These are phyloP conservation scores for Alternaria infectoria DNA, from an alignment of 2,329 filamentous ascomycete genomes.

Conservation along the genomic window DNA sequence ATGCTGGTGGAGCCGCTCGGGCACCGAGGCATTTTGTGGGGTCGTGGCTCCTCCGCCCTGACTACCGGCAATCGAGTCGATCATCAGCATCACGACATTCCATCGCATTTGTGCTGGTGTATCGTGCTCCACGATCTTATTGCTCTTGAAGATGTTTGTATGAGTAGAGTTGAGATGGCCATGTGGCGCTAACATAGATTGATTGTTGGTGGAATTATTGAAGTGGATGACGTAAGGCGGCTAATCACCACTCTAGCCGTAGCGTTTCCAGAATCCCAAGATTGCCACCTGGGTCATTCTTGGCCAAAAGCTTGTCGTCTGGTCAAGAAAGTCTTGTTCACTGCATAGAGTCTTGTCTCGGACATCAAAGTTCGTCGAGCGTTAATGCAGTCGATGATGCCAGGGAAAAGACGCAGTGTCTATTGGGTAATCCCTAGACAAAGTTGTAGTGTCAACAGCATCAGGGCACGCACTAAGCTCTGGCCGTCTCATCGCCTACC, in stretches of 20 bases:
- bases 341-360: neutral
- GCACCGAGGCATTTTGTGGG: neutral
- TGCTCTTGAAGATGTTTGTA: neutral
- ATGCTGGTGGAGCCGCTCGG: neutral
- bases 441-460: neutral
- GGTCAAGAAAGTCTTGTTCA: constrained; percentile 7
- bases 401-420: neutral
- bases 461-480: neutral
- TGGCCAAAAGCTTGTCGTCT: constrained; percentile 8
- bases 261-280: neutral
- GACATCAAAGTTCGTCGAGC: neutral
- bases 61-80: neutral
- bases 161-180: neutral
- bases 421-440: neutral
- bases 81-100: neutral
- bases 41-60: neutral
- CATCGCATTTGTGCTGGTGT: neutral
- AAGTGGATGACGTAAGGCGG: constrained; percentile 1
- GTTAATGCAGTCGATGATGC: neutral
- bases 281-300: neutral
- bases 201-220: neutral
- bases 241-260: constrained; percentile 1
- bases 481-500: neutral
- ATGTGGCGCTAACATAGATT: neutral
- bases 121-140: neutral